Percentiles rank a stretch among this genome's conserved stretches.
Conservation (phyloP, 306 rosid genomes). For the Fragaria iinumae region DNA sequence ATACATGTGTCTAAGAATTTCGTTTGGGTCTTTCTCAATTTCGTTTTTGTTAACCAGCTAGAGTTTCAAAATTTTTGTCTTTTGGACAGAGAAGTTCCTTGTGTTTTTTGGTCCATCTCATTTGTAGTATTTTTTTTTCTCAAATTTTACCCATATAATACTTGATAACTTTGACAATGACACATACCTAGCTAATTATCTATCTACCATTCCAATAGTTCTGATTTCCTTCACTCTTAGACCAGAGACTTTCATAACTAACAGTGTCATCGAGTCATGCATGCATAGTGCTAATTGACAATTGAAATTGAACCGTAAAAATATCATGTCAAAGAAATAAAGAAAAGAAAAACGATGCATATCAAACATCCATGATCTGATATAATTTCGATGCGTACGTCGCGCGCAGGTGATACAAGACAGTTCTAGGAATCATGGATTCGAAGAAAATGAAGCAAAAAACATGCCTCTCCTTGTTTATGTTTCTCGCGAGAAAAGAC, state of each 20-base stretch:
- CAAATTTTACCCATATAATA: neutral
- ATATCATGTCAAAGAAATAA: neutral
- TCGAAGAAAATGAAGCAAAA: neutral
- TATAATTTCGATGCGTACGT: neutral
- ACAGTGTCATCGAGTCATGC: neutral
- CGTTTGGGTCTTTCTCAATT: too few relatives aligned
- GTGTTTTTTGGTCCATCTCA: too few relatives aligned
- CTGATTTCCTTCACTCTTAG: neutral
- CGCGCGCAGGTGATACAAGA: conserved; percentile 25
- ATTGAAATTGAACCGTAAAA: neutral
- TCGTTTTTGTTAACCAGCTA: too few relatives aligned
- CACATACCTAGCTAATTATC: neutral
- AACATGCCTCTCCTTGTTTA: conserved; percentile 56
- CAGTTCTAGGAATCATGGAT: neutral
- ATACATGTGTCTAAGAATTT: too few relatives aligned
- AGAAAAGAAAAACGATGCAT: too few relatives aligned
- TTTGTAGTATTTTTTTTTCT: too few relatives aligned
- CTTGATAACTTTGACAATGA: neutral
- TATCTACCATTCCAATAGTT: neutral
- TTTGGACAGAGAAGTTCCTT: too few relatives aligned
- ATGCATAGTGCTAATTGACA: neutral
- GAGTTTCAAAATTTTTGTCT: too few relatives aligned
- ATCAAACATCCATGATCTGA: neutral
- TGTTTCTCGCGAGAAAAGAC: conserved; percentile 57
- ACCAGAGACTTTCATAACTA: neutral